These are phyloP conservation scores for Naganishia liquefaciens DNA, from an alignment of 1,284 basidiomycete species.

Conservation along the genomic window DNA sequence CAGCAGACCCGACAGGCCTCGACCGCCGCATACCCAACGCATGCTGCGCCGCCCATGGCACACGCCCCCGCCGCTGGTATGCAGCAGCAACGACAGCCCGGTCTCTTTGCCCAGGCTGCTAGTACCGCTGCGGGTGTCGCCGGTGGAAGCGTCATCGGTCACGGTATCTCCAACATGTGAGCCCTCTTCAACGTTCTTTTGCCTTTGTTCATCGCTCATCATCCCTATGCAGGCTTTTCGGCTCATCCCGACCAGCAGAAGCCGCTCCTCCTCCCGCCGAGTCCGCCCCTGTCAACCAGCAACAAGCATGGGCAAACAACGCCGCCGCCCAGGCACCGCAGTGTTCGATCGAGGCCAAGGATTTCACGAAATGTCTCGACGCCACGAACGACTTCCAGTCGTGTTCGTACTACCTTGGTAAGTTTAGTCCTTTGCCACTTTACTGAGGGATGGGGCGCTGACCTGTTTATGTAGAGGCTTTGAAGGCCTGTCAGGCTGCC, in stretches of 20 bases:
- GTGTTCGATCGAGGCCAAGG: constrained; percentile 60
- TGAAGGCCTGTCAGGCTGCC: constrained; percentile 57
- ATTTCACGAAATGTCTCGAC: constrained; percentile 58
- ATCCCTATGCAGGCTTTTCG: constrained; percentile 53
- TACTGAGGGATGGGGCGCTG: constrained; percentile 20
- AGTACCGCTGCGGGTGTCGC: constrained; percentile 61
- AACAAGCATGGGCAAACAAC: constrained; percentile 41
- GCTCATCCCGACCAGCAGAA: constrained; percentile 45
- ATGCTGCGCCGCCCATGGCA: constrained; percentile 38
- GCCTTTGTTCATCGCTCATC: neutral
- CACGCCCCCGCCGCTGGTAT: constrained; percentile 41
- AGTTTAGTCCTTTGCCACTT: constrained; percentile 34
- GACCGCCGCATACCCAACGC: constrained; percentile 39
- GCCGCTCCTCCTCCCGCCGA: constrained; percentile 44
- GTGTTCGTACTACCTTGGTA: constrained; percentile 61
- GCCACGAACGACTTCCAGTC: constrained; percentile 59
- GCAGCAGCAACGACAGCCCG: constrained; percentile 42
- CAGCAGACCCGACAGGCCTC: constrained; percentile 30
- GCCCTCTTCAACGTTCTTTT: neutral
- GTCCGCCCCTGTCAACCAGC: constrained; percentile 48
- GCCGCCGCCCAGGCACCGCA: constrained; percentile 46
- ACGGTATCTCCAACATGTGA: constrained; percentile 59
- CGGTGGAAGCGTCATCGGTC: constrained; percentile 58
- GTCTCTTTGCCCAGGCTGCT: constrained; percentile 55
- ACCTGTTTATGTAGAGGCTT: constrained; percentile 37